Evolutionary conservation across 495 filamentous ascomycete species (phyloP), one percentile per base, ranked within the genome.

Genomic region (Glonium stellatum): DNA sequence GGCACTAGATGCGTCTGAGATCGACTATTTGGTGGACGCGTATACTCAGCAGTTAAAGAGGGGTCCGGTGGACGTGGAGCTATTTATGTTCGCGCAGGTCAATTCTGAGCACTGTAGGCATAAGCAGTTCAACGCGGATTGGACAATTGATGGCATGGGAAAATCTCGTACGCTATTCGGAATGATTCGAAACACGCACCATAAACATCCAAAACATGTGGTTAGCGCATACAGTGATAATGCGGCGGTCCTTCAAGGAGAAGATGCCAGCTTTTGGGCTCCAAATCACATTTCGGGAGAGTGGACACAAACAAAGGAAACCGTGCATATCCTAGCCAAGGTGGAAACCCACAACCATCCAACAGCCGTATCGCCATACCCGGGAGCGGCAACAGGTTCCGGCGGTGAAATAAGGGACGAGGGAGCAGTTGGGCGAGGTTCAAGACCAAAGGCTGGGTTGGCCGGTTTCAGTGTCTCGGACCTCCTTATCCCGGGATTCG

Each of bases 11-110:
- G 77, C 84, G 19, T 86, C 85, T 0, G 92, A 97, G 69, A 92
- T 97, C 65, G 85, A 97, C n/a, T 97, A 97, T 69, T 78, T 97
- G 31, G 86, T 93, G 10, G 82, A 89, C 37, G 87, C 85, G 34
- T 97, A 93, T 72, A 84, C 83, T 27, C 77, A 87, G 46, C 80
- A 89, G 46, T 83, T 80, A 69, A 85, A 73, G 57, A 82, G 84
- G 54, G 82, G 84, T 51, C 92, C 91, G 0, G 86, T 86, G 47
- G 93, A 98, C 73, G 87, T 96, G 54, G 93, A 98, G 75, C 80
- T 97, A 13, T 97, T 96, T 79, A 97, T 97, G 95, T 98, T 97
- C 71, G 92, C 92, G 27, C 93, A 98, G 73, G 92, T 98, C 63
- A 90, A 91, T 72, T 90, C 87, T 1, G 87, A 90, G 74, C 87